These are phyloP conservation scores for Magnusiomyces tetraspermus DNA, from an alignment of 1,139 yeast species.

Conservation along the genomic window DNA sequence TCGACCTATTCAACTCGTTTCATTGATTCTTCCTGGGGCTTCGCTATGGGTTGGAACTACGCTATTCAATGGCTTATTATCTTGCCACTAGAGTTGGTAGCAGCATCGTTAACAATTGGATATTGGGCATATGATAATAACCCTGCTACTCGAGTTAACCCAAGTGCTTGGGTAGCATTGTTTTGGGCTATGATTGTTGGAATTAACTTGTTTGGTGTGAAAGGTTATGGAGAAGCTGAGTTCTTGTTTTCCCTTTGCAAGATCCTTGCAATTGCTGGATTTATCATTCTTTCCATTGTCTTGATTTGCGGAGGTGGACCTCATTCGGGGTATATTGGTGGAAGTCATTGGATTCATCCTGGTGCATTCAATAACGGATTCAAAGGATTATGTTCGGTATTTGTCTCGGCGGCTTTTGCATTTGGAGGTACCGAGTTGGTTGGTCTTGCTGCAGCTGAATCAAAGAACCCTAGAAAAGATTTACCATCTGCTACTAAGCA, in stretches of 20 bases:
- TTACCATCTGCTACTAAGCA: slow-evolving; percentile 61
- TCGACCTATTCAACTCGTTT: slow-evolving; percentile 47
- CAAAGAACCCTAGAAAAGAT: slow-evolving; percentile 57
- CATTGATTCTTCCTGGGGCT: slow-evolving; percentile 59
- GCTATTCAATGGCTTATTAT: slow-evolving; percentile 69
- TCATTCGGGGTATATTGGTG: slow-evolving; percentile 49
- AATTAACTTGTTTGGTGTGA: slow-evolving; percentile 61
- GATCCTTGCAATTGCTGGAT: slow-evolving; percentile 53
- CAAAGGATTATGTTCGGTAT: slow-evolving; percentile 71
- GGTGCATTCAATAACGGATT: slow-evolving; percentile 58
- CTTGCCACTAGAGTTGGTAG: slow-evolving; percentile 64
- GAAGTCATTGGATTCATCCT: slow-evolving; percentile 51
- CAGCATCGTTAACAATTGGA: slow-evolving; percentile 60
- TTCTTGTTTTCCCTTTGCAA: slow-evolving; percentile 51
- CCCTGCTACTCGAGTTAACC: slow-evolving; percentile 38
- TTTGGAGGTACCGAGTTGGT: slow-evolving; percentile 75
- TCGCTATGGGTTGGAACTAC: slow-evolving; percentile 77
- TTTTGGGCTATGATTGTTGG: slow-evolving; percentile 51
- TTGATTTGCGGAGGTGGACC: slow-evolving; percentile 61
- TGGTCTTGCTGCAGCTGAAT: slow-evolving; percentile 77
- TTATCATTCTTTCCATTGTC: slow-evolving; percentile 50
- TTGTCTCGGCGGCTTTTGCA: slow-evolving; percentile 79
- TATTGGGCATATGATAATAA: slow-evolving; percentile 52
- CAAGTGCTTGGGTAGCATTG: slow-evolving; percentile 58
- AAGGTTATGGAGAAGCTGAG: slow-evolving; percentile 69